Percentiles rank a stretch among this genome's conserved stretches.
Evolutionary conservation across 345 rosid species (phyloP).

Genomic region (Durio zibethinus): DNA sequence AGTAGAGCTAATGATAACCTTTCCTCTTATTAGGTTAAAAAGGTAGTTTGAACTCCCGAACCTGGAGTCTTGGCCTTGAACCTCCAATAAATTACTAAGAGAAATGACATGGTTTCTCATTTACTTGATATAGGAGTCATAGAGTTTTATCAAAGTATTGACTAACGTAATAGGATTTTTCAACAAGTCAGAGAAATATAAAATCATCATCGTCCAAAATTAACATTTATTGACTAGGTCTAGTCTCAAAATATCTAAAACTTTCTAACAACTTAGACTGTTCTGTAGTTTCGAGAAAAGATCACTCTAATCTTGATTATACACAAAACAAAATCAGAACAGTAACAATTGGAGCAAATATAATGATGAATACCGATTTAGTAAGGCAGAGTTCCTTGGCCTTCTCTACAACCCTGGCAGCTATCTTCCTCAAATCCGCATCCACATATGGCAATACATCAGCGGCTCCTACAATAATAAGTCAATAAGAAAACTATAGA

Average conservation of each 20-base stretch:
- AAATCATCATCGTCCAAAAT: not conserved
- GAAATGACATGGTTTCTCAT: not conserved
- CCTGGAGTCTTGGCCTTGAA: not conserved
- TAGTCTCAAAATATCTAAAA: not conserved
- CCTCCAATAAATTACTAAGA: not conserved
- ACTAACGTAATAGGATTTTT: not conserved
- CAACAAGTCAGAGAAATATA: not conserved
- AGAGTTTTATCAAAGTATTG: not conserved
- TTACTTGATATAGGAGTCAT: not conserved
- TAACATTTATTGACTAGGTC: not conserved
- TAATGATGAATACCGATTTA: conserved; percentile 47
- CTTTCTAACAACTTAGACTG: not conserved
- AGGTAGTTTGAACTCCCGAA: not conserved
- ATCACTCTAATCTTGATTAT: not conserved
- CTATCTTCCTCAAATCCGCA: conserved; percentile 65
- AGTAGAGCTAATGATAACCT: not conserved
- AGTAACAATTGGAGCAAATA: not conserved
- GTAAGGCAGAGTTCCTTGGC: conserved; percentile 52
- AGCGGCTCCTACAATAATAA: conserved; percentile 48
- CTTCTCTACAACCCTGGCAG: conserved; percentile 61
- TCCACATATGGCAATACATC: conserved; percentile 70
- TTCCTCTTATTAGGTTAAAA: not conserved
- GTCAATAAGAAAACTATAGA: not conserved
- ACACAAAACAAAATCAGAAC: not conserved
- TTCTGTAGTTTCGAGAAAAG: not conserved